Percentiles rank a stretch among this genome's conserved stretches.
Conservation (phyloP, 2,329 filamentous ascomycete genomes). For the Raffaelea ambrosiae region DNA sequence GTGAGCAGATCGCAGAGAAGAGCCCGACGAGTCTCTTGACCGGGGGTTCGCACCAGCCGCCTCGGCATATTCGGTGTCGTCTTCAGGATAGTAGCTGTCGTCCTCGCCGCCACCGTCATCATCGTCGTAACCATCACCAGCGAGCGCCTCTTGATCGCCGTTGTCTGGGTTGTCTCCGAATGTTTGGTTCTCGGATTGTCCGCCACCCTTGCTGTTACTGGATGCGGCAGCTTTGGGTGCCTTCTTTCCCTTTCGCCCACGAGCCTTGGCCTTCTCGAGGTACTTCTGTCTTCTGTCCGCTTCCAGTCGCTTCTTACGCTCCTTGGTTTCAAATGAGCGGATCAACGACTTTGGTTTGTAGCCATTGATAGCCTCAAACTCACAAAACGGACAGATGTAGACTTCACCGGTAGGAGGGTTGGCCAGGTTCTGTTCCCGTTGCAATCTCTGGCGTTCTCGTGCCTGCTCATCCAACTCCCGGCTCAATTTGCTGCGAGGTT, state of each 20-base stretch:
- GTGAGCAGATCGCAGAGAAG: neutral
- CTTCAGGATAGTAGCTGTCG: neutral
- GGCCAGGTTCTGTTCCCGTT: conserved; percentile 67
- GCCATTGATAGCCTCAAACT: conserved; percentile 96
- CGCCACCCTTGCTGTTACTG: conserved; percentile 37
- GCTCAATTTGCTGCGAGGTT: conserved; percentile 56
- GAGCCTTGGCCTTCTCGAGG: conserved; percentile 89
- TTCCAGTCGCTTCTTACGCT: conserved; percentile 73
- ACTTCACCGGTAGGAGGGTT: conserved; percentile 68
- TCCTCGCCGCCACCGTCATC: conserved; percentile 1
- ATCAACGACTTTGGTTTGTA: conserved; percentile 76
- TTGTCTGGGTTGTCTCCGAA: neutral
- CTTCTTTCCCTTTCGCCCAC: conserved; percentile 84
- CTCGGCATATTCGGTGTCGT: neutral
- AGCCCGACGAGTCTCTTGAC: neutral
- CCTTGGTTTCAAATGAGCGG: conserved; percentile 88
- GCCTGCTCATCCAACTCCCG: conserved; percentile 70
- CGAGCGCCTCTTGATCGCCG: neutral
- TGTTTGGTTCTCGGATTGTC: conserved; percentile 1
- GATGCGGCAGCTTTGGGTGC: conserved; percentile 45
- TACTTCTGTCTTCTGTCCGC: conserved; percentile 78
- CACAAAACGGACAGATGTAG: conserved; percentile 97
- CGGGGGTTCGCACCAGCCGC: neutral
- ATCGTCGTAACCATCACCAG: conserved; percentile 3
- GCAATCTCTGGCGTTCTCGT: conserved; percentile 66